Evolutionary conservation across 257 asterid species (phyloP).

Genomic region (Lavandula angustifolia): DNA sequence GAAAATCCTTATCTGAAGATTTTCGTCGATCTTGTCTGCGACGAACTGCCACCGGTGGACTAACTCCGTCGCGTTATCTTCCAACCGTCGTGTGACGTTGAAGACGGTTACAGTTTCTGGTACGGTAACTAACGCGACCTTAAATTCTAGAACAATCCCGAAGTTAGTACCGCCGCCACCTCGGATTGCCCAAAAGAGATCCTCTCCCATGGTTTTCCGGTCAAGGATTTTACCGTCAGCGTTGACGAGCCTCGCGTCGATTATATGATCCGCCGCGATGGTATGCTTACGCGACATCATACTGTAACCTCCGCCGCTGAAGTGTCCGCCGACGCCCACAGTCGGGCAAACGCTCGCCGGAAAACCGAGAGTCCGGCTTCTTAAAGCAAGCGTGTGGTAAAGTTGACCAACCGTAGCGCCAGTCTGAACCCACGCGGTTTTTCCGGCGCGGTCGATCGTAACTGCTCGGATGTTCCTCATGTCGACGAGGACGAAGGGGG

Average conservation of each 20-base stretch:
- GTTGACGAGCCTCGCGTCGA: slow-evolving; percentile 36
- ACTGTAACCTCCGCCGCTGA: slow-evolving; percentile 48
- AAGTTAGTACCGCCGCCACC: slow-evolving; percentile 40
- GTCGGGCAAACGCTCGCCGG: slow-evolving; percentile 35
- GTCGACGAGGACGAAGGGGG: slow-evolving; percentile 36
- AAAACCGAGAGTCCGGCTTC: slow-evolving; percentile 37
- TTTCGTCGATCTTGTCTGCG: slow-evolving; percentile 31
- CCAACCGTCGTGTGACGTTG: slow-evolving; percentile 30
- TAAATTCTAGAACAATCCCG: slow-evolving; percentile 36
- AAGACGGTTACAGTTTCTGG: slow-evolving; percentile 39
- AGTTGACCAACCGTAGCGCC: slow-evolving; percentile 39
- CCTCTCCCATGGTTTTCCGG: slow-evolving; percentile 38
- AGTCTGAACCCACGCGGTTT: slow-evolving; percentile 38
- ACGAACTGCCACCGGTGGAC: slow-evolving; percentile 35
- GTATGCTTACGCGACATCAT: slow-evolving; percentile 37
- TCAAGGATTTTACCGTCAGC: slow-evolving; percentile 33
- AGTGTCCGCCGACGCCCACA: slow-evolving; percentile 43
- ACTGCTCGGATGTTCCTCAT: slow-evolving; percentile 35
- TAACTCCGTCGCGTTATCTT: slow-evolving; percentile 25
- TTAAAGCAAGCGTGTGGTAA: slow-evolving; percentile 30
- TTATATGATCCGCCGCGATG: slow-evolving; percentile 34
- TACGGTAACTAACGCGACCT: slow-evolving; percentile 20
- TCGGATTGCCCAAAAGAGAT: slow-evolving; percentile 41
- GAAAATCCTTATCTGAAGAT: slow-evolving; percentile 31
- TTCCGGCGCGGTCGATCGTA: background rate